Percentiles rank a stretch among this genome's conserved stretches.
Evolutionary conservation across 2,329 filamentous ascomycete species (phyloP).

Genomic region (Thielaviopsis cerberus): DNA sequence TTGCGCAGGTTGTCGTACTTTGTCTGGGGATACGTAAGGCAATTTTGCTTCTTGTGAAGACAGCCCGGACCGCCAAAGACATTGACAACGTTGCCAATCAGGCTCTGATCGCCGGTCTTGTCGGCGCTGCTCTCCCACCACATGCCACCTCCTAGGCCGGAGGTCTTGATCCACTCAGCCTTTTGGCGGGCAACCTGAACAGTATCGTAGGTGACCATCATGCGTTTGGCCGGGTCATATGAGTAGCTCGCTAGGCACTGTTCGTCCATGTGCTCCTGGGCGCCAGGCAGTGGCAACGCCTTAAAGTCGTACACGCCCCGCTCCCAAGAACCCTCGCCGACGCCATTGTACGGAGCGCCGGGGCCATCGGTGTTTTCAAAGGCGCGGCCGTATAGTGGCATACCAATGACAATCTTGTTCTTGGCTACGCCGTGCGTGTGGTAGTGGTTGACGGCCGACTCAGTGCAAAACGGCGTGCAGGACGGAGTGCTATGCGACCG

Average conservation of each 20-base stretch:
- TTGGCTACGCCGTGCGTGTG: conserved; percentile 41
- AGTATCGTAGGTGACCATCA: conserved; percentile 67
- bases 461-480: conserved; percentile 61
- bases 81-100: conserved; percentile 48
- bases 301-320: conserved; percentile 79
- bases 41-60: conserved; percentile 38
- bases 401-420: conserved; percentile 67
- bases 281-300: conserved; percentile 50
- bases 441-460: conserved; percentile 55
- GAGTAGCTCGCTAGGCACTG: conserved; percentile 56
- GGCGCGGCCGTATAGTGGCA: conserved; percentile 79
- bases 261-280: conserved; percentile 44
- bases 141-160: conserved; percentile 72
- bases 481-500: conserved; percentile 35
- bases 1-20: conserved; percentile 53
- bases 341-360: conserved; percentile 49
- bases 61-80: conserved; percentile 32
- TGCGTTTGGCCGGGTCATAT: conserved; percentile 43
- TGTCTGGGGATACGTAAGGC: conserved; percentile 41
- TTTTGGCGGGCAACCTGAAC: conserved; percentile 49
- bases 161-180: conserved; percentile 47
- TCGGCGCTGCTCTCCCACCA: conserved; percentile 90
- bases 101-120: conserved; percentile 41
- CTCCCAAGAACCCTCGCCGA: conserved; percentile 71
- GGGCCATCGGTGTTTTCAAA: conserved; percentile 64